Conservation (phyloP, 2,329 filamentous ascomycete species). For the Tolypocladium guangdongense region DNA sequence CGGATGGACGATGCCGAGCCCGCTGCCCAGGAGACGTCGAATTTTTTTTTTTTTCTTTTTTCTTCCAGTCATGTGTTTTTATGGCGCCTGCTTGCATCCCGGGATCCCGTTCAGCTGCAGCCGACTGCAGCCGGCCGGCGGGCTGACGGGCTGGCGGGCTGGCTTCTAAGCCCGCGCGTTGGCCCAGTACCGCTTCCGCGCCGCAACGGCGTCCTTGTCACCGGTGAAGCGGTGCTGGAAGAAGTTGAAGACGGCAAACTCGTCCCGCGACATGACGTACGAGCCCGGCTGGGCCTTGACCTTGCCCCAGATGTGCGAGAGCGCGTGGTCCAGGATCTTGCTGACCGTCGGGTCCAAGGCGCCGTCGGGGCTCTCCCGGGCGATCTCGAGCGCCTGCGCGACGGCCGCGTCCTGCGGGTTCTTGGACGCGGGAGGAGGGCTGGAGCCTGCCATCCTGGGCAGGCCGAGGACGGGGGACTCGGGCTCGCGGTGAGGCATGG, state of each 20-base stretch:
- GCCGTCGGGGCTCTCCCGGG: conserved; percentile 60
- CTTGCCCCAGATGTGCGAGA: conserved; percentile 55
- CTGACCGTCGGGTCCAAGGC: conserved; percentile 50
- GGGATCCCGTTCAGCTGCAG: too few relatives aligned
- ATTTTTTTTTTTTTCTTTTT: too few relatives aligned
- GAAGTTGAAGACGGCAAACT: conserved; percentile 83
- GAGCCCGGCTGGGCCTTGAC: conserved; percentile 51
- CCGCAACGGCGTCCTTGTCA: conserved; percentile 33
- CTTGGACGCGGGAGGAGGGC: conserved; percentile 5
- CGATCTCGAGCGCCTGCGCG: conserved; percentile 61
- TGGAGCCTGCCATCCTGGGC: conserved; percentile 1
- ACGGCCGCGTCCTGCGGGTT: conserved; percentile 32
- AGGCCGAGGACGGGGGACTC: conserved; percentile 6
- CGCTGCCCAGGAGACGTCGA: not conserved
- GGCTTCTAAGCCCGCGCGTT: conserved; percentile 23
- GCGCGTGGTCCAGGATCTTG: conserved; percentile 53
- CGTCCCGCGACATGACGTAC: conserved; percentile 67
- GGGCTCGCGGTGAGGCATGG: conserved; percentile 13
- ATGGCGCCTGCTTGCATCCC: not conserved
- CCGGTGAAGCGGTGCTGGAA: conserved; percentile 58
- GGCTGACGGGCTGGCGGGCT: not conserved
- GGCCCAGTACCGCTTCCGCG: conserved; percentile 44
- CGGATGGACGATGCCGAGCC: not conserved
- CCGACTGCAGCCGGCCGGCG: too few relatives aligned
- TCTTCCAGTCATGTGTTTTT: not conserved